These are phyloP conservation scores for Monosporascus sp. DNA, from an alignment of 2,329 filamentous ascomycete genomes.

Conservation along the genomic window DNA sequence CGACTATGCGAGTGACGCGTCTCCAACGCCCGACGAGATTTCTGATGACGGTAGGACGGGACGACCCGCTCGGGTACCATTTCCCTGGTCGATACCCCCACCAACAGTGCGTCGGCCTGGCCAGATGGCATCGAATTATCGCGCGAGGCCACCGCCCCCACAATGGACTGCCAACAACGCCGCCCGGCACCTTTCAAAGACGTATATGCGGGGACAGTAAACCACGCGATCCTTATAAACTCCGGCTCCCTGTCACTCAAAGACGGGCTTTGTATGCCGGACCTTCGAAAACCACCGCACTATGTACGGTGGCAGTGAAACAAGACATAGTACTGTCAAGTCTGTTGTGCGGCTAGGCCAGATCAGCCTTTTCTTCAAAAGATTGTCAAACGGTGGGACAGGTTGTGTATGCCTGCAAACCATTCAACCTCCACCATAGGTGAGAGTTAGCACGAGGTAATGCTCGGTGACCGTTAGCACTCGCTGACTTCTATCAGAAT, in stretches of 20 bases:
- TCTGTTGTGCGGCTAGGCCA: neutral
- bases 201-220: neutral
- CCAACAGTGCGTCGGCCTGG: neutral
- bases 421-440: neutral
- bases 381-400: neutral
- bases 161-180: neutral
- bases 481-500: neutral
- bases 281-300: no score
- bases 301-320: no score
- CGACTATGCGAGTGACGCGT: neutral
- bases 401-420: neutral
- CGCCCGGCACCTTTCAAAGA: neutral
- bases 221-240: neutral
- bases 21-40: neutral
- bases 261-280: no score
- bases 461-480: neutral
- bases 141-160: neutral
- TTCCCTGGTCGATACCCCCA: constrained; percentile 1
- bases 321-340: no score
- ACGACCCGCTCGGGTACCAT: neutral
- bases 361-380: neutral
- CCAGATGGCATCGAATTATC: neutral
- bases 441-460: neutral
- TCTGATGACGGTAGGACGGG: neutral
- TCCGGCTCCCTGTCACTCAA: no score